Evolutionary conservation across 352 stramenopile species (phyloP).

Genomic region (Pythium sp.): DNA sequence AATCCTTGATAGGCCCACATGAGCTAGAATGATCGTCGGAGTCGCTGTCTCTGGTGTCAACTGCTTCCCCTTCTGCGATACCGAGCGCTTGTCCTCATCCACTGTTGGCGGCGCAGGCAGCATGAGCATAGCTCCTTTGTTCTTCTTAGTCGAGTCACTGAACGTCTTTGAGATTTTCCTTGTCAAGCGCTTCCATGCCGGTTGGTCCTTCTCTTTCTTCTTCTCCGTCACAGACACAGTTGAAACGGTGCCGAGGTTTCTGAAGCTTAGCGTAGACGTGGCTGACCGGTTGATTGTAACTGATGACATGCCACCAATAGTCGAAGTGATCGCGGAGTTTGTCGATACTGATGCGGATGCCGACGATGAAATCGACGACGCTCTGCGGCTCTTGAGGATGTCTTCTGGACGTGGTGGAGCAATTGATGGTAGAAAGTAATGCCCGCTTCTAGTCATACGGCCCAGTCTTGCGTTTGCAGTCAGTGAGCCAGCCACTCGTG

Average conservation of each 20-base stretch:
- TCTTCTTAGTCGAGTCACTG: conserved; percentile 4
- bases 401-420: not conserved
- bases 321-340: conserved; percentile 1
- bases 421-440: not conserved
- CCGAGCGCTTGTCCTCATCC: not conserved
- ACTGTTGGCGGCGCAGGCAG: not conserved
- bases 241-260: not conserved
- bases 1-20: not conserved
- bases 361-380: not conserved
- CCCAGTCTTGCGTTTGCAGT: not conserved
- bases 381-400: not conserved
- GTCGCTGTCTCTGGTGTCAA: not conserved
- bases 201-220: not conserved
- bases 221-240: not conserved
- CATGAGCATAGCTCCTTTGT: not conserved
- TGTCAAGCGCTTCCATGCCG: conserved; percentile 17
- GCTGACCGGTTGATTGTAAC: not conserved
- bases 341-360: not conserved
- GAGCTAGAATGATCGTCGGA: not conserved
- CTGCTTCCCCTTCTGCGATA: not conserved
- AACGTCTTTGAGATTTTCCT: conserved; percentile 12
- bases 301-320: not conserved
- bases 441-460: not conserved
- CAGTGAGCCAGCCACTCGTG: not conserved
- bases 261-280: conserved; percentile 9